phyloP scores from a whole-genome alignment of 2,329 filamentous ascomycete species.

The Phoma sp. region DNA sequence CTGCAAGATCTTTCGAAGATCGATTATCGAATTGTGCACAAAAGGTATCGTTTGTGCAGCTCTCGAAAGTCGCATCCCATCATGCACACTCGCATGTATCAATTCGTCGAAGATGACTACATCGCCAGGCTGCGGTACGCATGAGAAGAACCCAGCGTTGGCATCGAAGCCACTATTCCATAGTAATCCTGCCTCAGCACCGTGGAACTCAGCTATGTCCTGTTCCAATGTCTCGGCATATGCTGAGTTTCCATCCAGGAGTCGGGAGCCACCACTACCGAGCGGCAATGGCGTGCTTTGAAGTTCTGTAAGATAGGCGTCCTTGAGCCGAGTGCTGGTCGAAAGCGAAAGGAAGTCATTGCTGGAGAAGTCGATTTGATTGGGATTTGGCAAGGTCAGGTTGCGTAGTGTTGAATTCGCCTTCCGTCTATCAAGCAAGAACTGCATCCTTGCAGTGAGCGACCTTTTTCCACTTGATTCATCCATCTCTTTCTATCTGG shows the following conservation, averaged over 20 bases:
- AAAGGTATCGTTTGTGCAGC: conserved; percentile 60
- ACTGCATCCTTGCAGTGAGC: conserved; percentile 32
- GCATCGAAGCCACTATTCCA: conserved; percentile 64
- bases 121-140: conserved; percentile 55
- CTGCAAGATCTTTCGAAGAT: conserved; percentile 50
- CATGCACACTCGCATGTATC: conserved; percentile 79
- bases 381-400: conserved; percentile 38
- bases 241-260: conserved; percentile 68
- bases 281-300: conserved; percentile 49
- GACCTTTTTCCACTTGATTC: not conserved
- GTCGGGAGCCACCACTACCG: conserved; percentile 64
- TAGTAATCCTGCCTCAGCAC: conserved; percentile 62
- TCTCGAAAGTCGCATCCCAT: conserved; percentile 71
- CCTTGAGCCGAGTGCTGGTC: conserved; percentile 54
- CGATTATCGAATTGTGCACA: conserved; percentile 60
- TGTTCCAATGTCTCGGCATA: conserved; percentile 66
- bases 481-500: conserved; percentile 18
- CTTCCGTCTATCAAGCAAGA: conserved; percentile 50
- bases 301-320: conserved; percentile 57
- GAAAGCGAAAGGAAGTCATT: conserved; percentile 70
- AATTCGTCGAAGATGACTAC: conserved; percentile 71
- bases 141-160: conserved; percentile 56
- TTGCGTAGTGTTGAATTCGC: conserved; percentile 40
- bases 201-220: conserved; percentile 65
- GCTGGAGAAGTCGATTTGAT: conserved; percentile 64